Conservation (phyloP, 2,329 filamentous ascomycete genomes). For the Pseudophaeomoniella oleicola region DNA sequence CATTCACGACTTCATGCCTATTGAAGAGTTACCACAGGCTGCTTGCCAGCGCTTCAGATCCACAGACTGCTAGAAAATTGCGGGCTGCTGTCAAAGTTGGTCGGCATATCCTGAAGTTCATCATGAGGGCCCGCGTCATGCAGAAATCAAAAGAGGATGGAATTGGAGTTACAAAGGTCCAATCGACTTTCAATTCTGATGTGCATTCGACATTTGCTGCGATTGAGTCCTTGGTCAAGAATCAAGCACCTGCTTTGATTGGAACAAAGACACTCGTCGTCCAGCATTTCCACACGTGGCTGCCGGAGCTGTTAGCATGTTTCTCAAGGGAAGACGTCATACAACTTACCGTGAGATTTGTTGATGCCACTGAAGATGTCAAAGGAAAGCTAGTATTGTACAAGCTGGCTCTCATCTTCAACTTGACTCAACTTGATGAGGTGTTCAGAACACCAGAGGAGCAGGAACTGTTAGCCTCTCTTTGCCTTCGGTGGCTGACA, state of each 20-base stretch:
- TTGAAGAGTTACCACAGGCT: constrained; percentile 76
- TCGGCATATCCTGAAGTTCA: constrained; percentile 84
- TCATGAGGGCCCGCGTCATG: constrained; percentile 73
- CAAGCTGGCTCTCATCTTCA: constrained; percentile 83
- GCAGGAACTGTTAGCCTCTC: constrained; percentile 56
- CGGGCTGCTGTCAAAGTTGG: constrained; percentile 91
- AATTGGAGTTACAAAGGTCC: constrained; percentile 62
- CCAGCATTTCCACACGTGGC: constrained; percentile 92
- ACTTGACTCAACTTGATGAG: constrained; percentile 62
- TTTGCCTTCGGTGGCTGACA: constrained; percentile 78
- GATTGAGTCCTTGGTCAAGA: constrained; percentile 79
- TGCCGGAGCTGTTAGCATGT: constrained; percentile 73
- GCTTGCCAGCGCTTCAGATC: constrained; percentile 67
- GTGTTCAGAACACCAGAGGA: constrained; percentile 71
- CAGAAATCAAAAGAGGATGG: constrained; percentile 79
- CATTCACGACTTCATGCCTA: constrained; percentile 77
- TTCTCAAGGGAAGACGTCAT: constrained; percentile 73
- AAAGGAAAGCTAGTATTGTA: constrained; percentile 86
- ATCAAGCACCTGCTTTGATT: constrained; percentile 67
- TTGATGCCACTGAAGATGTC: constrained; percentile 76
- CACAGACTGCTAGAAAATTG: constrained; percentile 68
- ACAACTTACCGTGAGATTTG: constrained; percentile 81
- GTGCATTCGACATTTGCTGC: constrained; percentile 79
- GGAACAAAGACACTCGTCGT: constrained; percentile 91
- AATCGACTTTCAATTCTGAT: constrained; percentile 62